These are phyloP conservation scores for Kazachstania sp. DNA, from an alignment of 1,139 yeast species.

Conservation along the genomic window DNA sequence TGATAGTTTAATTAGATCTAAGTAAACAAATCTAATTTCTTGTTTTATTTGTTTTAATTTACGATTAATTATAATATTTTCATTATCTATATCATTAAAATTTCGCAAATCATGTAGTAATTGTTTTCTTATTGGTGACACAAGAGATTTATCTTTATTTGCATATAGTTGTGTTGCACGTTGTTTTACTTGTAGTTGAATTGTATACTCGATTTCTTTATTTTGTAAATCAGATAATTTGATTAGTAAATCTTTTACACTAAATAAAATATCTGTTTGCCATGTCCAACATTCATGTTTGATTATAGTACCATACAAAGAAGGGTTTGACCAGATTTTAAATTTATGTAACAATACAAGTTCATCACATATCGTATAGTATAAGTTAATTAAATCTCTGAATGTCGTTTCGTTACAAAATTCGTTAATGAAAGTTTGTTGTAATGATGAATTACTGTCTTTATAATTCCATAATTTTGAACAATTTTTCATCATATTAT, in stretches of 20 bases:
- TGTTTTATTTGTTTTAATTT: slow-evolving; percentile 30
- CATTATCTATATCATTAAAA: slow-evolving; percentile 5
- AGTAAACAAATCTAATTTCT: slow-evolving; percentile 30
- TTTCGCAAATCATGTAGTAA: slow-evolving; percentile 18
- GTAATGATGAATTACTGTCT: not conserved
- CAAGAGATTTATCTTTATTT: not conserved
- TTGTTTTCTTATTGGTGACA: slow-evolving; percentile 9
- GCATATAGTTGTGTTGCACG: slow-evolving; percentile 18
- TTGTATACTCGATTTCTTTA: slow-evolving; percentile 35
- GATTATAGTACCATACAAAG: slow-evolving; percentile 34
- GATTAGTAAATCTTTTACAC: slow-evolving; percentile 41
- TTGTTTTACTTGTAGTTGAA: slow-evolving; percentile 30
- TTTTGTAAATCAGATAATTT: slow-evolving; percentile 36
- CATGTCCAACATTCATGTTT: slow-evolving; percentile 56
- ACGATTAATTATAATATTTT: slow-evolving; percentile 8
- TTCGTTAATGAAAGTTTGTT: slow-evolving; percentile 15
- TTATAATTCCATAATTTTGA: slow-evolving; percentile 6
- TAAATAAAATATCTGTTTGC: slow-evolving; percentile 53
- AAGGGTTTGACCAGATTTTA: slow-evolving; percentile 38
- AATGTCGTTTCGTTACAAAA: slow-evolving; percentile 40
- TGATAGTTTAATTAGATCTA: slow-evolving; percentile 33
- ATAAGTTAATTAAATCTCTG: slow-evolving; percentile 45
- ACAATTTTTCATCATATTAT: slow-evolving; percentile 23
- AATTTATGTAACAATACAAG: slow-evolving; percentile 46
- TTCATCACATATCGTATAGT: slow-evolving; percentile 59